Base-by-base conservation (phyloP, 805 yeast species). In the Metschnikowia cerradonensis region DNA sequence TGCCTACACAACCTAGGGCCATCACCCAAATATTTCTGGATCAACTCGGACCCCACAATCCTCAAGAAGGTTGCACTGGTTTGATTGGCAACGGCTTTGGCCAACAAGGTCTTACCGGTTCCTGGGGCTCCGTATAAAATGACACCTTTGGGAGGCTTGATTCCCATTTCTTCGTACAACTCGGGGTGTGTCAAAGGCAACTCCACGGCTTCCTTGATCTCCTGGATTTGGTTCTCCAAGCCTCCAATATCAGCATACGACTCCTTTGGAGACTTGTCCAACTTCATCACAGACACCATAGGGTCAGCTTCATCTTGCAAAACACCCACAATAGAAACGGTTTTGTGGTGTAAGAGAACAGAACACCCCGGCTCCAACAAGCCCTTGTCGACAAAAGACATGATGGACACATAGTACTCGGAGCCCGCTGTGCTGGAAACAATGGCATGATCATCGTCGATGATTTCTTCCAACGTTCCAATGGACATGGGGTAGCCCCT, bases 381-480 rank as follows among this genome's bases (percentile, higher is more conserved):
- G 51, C 94, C 97, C 71, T 94, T 94, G 70, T 94, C 99, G 15
- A 94, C 99, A 76, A 94, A 94, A 10, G 97, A 89, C 71, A 95
- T 76, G 59, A 94, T 94, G 5, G 96, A 86, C 34, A 94, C 99
- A 66, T 94, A 94, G 70, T 91, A 94, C 71, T 94, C 99, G 6
- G 98, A 96, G 20, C 98, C 97, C 11, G 96, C 90, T 6, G 95
- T 84, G 48, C 95, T 84, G 43, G 97, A 90, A 41, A 94, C 97
- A 75, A 94, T 94, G 17, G 99, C 99, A 70, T 94, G 99, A 67
- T 94, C 99, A 69, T 94, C 99, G 66, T 94, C 99, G 60, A 94
- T 89, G 54, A 94, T 89, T 73, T 94, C 99, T 67, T 94, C 99
- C 62, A 94, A 77, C 2, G 97, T 90, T 45, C 99, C 99, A 54